Percentiles rank a stretch among this genome's conserved stretches.
phyloP scores from a whole-genome alignment of 345 rosid species.

The Hibiscus tridactylites region DNA sequence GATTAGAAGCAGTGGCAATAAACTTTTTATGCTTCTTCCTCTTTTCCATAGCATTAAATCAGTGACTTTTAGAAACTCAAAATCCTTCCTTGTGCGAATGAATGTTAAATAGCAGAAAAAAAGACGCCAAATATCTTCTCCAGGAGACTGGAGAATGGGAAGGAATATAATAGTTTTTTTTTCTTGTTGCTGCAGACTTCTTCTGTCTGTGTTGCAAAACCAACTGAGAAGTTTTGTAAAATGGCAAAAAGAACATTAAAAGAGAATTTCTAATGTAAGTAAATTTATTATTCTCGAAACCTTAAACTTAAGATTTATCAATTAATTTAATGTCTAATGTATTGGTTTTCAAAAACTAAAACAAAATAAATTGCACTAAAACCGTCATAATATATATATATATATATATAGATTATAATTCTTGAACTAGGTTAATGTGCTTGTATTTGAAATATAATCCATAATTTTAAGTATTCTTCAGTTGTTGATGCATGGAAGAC shows the following conservation, averaged over 20 bases:
- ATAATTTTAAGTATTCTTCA: not conserved
- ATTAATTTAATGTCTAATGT: not conserved
- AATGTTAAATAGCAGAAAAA: not conserved
- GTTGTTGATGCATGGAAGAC: constrained; percentile 13
- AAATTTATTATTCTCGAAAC: not conserved
- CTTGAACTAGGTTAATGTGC: not conserved
- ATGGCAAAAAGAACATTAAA: not conserved
- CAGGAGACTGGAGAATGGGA: constrained; percentile 8
- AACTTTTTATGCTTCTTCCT: constrained; percentile 20
- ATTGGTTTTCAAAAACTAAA: not conserved
- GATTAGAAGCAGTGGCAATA: constrained; percentile 3
- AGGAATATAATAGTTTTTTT: constrained; percentile 9
- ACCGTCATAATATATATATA: not conserved
- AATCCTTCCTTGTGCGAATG: not conserved
- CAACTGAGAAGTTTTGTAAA: not conserved
- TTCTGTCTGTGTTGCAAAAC: constrained; percentile 10
- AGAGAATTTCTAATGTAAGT: not conserved
- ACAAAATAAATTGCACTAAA: not conserved
- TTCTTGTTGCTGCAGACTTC: constrained; percentile 16
- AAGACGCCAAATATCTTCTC: constrained; percentile 14
- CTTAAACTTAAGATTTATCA: not conserved
- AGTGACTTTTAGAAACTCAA: not conserved
- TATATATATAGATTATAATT: not conserved
- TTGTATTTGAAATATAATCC: not conserved
- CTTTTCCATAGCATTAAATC: constrained; percentile 22